Evolutionary conservation across 768 basidiomycete genomes (phyloP).

Genomic region (Leccinum fibrillosum): DNA sequence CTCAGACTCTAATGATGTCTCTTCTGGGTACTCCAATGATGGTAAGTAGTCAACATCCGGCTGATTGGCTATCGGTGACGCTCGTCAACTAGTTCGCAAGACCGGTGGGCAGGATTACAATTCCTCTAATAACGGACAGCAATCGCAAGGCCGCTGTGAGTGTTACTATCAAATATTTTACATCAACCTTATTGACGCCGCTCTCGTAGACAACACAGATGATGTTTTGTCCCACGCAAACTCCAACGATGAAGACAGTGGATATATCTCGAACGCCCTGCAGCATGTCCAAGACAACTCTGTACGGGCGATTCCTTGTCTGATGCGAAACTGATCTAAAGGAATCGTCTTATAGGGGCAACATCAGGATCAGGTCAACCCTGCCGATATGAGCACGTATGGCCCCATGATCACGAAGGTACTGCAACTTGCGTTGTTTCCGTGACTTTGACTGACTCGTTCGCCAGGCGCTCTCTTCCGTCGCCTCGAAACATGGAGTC

Average conservation of each 20-base stretch:
- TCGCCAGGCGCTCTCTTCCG: constrained; percentile 17
- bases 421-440: neutral
- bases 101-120: constrained; percentile 69
- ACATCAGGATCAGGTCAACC: constrained; percentile 15
- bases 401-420: constrained; percentile 21
- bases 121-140: constrained; percentile 43
- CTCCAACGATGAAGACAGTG: constrained; percentile 3
- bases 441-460: constrained; percentile 1
- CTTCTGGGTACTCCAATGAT: neutral
- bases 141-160: constrained; percentile 24
- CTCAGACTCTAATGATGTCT: no score
- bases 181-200: constrained; percentile 2
- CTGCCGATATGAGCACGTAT: constrained; percentile 13
- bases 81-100: constrained; percentile 38
- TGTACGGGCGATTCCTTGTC: constrained; percentile 8
- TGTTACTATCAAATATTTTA: neutral
- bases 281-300: constrained; percentile 21
- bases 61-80: constrained; percentile 11
- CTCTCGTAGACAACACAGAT: constrained; percentile 55
- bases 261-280: constrained; percentile 16
- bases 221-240: constrained; percentile 57
- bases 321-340: neutral
- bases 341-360: constrained; percentile 4
- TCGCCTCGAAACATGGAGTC: constrained; percentile 30
- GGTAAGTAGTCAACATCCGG: neutral